Base-by-base conservation (phyloP, 371 early-diverging fungal species). In the Nosema muscidifuracis region DNA sequence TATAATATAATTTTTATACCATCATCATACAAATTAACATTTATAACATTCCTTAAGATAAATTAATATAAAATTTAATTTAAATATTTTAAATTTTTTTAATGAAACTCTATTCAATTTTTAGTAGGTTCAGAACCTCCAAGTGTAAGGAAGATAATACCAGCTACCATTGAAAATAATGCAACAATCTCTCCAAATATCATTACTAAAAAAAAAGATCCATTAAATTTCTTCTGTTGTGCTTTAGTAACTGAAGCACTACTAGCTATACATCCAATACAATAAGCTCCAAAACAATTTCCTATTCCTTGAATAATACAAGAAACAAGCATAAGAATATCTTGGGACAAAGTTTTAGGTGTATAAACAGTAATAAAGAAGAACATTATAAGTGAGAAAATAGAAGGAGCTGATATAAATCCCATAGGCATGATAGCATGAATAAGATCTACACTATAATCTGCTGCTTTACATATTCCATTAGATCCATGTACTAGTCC, bases 121-220 rank as follows among this genome's bases (percentile, higher is more conserved):
- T 12, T n/a, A 24, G 6, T 4, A 53, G 30, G 26, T 26, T 53
- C 7, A 3, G 44, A 9, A 3, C 3, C 28, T 24, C 47, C 47
- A n/a, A 47, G 20, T n/a, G 18, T 47, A 4, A 47, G n/a, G 47
- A 82, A 60, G 10, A 80, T 61, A 67, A 82, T 67, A 24, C 76
- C 80, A 61, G 77, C 56, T 10, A 83, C 73, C 20, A 83, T 42
- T 43, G 71, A 65, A 24, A 83, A 76, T 13, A 83, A 58, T 0
- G 77, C 83, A 22, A 80, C 67, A 36, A 83, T 67, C 69, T 83
- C 83, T 43, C 77, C 82, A 69, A 83, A 83, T 13, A 83, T 76
- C 36, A 83, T 30, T 2, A 81, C 30, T n/a, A 83, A 30, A 40
- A 80, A 78, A 60, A 82, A 81, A 0, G 66, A 64, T 4, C 67